Conservation (phyloP, 2,329 filamentous ascomycete genomes). For the Trichoderma citrinoviride region DNA sequence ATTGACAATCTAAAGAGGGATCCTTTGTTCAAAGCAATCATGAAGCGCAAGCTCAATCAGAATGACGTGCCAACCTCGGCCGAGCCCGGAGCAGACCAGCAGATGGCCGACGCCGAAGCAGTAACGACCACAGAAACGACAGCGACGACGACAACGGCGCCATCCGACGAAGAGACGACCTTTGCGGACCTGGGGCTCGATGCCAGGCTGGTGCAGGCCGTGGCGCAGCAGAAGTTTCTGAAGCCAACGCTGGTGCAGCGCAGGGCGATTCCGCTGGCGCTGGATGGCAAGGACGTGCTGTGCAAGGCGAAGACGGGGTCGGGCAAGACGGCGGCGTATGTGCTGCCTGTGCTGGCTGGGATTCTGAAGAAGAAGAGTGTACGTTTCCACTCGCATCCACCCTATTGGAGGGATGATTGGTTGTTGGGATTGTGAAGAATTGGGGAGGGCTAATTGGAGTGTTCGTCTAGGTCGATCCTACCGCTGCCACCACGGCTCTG, state of each 20-base stretch:
- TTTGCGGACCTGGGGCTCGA: constrained; percentile 82
- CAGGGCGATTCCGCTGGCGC: constrained; percentile 80
- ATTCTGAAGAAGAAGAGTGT: constrained; percentile 77
- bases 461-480: constrained; percentile 44
- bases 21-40: constrained; percentile 27
- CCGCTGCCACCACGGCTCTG: constrained; percentile 65
- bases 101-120: constrained; percentile 27
- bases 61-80: constrained; percentile 47
- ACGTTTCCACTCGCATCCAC: constrained; percentile 24
- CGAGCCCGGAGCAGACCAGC: constrained; percentile 28
- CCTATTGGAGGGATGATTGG: neutral
- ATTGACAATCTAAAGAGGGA: neutral
- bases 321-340: constrained; percentile 95
- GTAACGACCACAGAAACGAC: neutral
- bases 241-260: constrained; percentile 86
- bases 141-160: neutral
- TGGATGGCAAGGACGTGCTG: constrained; percentile 85
- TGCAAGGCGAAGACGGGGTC: constrained; percentile 93
- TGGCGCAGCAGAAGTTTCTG: constrained; percentile 79
- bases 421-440: neutral
- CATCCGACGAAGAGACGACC: constrained; percentile 42
- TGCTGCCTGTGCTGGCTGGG: constrained; percentile 81
- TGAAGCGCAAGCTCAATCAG: constrained; percentile 63
- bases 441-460: neutral
- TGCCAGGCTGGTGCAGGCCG: constrained; percentile 77